Evolutionary conservation across 345 rosid species (phyloP), one percentile per base, ranked within the genome.

Genomic region (Mangifera indica): DNA sequence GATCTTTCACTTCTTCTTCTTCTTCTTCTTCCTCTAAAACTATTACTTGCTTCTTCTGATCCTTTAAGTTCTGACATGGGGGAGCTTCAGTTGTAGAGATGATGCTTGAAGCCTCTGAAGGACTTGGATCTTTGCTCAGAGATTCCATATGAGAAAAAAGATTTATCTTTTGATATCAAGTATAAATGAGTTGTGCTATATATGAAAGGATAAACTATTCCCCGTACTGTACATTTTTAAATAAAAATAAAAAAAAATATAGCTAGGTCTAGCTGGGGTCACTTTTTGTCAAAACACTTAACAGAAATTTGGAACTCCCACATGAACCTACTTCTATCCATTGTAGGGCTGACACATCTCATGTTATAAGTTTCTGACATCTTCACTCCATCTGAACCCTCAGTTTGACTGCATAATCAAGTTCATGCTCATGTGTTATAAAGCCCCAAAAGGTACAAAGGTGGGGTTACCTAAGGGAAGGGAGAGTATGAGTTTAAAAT

Each of bases 71-170:
- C 0, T 55, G 73, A 56, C 63, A 66, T 51, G 74, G 73, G 42
- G 72, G 81, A 72, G 74, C 74, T 48, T 83, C 79, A 32, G 81
- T 48, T 48, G 79, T 49, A 29, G 77, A 72, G 66, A 76, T 63
- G 66, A 70, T 69, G 74, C 63, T 71, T 7, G 83, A 73, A 46
- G 78, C 73, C 70, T 82, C 83, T 63, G 78, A 75, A 32, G 74
- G 65, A 72, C 78, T 71, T 45, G 65, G 44, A 14, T 72, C 81
- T 66, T 66, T 74, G 45, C 65, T 58, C 18, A 61, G 81, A 32
- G 86, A 65, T 67, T 81, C 86, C 91, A 87, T 85, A 17, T 42
- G 59, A 51, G 60, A 61, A 32, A 74, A 64, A 32, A 46, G 26
- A 58, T 37, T 37, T 54, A 25, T 45, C 32, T 66, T 75, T 68